These are phyloP conservation scores for Colletotrichum cuscutae DNA, from an alignment of 2,329 filamentous ascomycete species.

Conservation along the genomic window DNA sequence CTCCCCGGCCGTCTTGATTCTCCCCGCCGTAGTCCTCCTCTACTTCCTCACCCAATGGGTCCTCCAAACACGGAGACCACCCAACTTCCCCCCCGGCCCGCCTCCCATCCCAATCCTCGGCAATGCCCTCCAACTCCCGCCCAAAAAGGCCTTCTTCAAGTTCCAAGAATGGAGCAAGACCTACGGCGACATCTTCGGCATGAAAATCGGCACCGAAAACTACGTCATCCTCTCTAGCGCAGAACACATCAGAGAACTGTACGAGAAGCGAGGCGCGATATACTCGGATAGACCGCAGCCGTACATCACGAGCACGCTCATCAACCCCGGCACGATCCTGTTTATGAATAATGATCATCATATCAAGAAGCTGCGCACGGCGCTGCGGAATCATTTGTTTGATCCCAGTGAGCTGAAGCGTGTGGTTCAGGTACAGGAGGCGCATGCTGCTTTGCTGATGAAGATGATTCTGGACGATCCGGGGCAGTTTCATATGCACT, in stretches of 20 bases:
- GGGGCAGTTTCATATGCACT: conserved; percentile 25
- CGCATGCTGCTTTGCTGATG: conserved; percentile 37
- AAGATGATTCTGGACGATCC: conserved; percentile 35
- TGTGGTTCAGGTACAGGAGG: conserved; percentile 36
- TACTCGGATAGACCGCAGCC: conserved; percentile 50
- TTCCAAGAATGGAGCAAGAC: conserved; percentile 45
- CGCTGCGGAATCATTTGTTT: conserved; percentile 37
- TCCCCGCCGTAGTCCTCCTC: background rate
- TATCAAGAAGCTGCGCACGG: conserved; percentile 19
- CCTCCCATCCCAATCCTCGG: conserved; percentile 38
- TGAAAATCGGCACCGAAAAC: conserved; percentile 44
- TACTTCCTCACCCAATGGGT: background rate
- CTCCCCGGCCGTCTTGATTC: background rate
- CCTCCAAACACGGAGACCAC: conserved; percentile 9
- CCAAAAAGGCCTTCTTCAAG: conserved; percentile 38
- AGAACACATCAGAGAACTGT: conserved; percentile 46
- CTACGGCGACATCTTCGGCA: conserved; percentile 47
- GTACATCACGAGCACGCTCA: conserved; percentile 39
- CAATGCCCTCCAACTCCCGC: conserved; percentile 41
- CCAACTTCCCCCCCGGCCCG: conserved; percentile 38
- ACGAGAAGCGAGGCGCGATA: conserved; percentile 48
- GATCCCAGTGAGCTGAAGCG: conserved; percentile 36
- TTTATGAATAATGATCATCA: conserved; percentile 23
- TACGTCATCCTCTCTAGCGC: conserved; percentile 47
- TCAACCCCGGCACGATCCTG: conserved; percentile 35